phyloP scores from a whole-genome alignment of 371 early-diverging fungal species.

The Cokeromyces recurvatus region DNA sequence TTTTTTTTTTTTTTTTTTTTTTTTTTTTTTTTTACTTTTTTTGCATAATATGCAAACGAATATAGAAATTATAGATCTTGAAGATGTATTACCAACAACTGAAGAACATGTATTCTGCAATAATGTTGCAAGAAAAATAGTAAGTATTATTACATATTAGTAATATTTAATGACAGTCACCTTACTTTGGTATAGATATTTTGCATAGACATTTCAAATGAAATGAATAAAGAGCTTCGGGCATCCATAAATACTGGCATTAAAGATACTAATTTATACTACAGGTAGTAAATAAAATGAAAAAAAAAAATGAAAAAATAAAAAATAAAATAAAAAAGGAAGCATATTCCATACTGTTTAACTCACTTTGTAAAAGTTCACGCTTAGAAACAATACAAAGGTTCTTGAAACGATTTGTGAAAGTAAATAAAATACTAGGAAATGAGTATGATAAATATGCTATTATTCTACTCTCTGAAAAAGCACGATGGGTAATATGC shows the following conservation, averaged over 20 bases:
- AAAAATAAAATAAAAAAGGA: too few species aligned
- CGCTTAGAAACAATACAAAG: constrained; percentile 3
- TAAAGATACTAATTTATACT: background rate
- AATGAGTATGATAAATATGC: constrained; percentile 6
- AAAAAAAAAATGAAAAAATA: too few species aligned
- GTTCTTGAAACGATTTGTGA: constrained; percentile 5
- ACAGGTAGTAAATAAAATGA: background rate
- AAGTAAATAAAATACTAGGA: constrained; percentile 6
- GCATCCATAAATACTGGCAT: constrained; percentile 4
- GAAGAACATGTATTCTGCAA: too few species aligned
- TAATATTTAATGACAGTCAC: too few species aligned
- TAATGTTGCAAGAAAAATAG: too few species aligned
- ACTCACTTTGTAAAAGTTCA: background rate
- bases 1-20: too few species aligned
- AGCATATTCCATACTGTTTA: background rate
- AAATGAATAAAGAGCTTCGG: background rate
- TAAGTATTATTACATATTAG: too few species aligned
- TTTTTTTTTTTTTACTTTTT: too few species aligned
- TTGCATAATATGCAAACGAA: too few species aligned
- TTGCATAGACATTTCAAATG: constrained; percentile 8
- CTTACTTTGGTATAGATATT: too few species aligned
- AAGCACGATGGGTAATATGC: constrained; percentile 8
- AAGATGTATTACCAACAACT: too few species aligned
- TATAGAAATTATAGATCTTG: too few species aligned
- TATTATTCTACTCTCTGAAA: background rate